Evolutionary conservation across 163 green algal genomes (phyloP).

Genomic region (Trebouxia gelatinosa): DNA sequence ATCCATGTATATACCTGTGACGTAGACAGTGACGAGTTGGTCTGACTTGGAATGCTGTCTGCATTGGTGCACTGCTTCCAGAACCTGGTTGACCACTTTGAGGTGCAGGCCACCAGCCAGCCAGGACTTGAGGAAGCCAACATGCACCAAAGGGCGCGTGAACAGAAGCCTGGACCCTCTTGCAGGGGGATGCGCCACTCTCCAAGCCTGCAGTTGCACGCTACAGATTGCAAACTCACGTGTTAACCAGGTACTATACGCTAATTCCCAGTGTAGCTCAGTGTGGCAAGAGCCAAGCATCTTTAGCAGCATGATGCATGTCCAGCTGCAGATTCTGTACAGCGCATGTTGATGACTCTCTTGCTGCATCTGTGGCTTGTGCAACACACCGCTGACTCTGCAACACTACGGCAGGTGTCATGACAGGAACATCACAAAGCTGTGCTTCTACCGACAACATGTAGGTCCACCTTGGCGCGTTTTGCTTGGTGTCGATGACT

Average conservation of each 20-base stretch:
- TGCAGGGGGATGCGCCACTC: neutral
- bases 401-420: no score
- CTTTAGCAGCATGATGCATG: no score
- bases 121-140: slow-evolving; percentile 41
- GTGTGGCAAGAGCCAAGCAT: neutral
- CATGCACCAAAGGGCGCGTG: slow-evolving; percentile 37
- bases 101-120: slow-evolving; percentile 15
- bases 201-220: slow-evolving; percentile 17
- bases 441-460: no score
- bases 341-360: neutral
- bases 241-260: no score
- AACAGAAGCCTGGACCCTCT: neutral
- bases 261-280: no score
- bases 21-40: neutral
- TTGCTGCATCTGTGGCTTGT: no score
- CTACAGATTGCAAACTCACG: neutral
- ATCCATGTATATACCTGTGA: no score
- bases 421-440: no score
- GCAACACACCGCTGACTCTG: no score
- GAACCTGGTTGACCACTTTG: neutral
- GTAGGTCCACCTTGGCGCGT: no score
- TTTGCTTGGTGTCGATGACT: no score
- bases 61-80: neutral
- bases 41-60: neutral
- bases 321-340: neutral